Evolutionary conservation across 2,329 filamentous ascomycete species (phyloP), one percentile per base, ranked within the genome.

Genomic region (Fusarium brachygibbosum): DNA sequence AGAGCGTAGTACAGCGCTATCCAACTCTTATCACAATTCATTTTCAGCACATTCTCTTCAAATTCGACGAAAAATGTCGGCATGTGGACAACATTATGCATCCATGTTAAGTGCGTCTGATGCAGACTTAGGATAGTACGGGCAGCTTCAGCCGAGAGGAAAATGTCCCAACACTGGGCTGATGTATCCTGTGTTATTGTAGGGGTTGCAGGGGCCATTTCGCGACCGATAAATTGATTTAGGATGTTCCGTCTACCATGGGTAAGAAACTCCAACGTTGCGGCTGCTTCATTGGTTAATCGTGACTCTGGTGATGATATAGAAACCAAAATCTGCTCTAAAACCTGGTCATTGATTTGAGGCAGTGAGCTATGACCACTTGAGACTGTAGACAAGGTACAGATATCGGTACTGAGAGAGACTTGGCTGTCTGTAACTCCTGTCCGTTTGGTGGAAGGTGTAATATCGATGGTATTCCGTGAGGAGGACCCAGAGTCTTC

Each of bases 1-100:
- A 59, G 5, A 10, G 51, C 51, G 25, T 59, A 59, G 17, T 59
- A 57, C 0, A 59, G 51, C 1, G 56, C 56, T 7, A 57, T 31
- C 56, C 56, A 59, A 13, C 11, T 59, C 3, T 34, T 28, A 1
- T 57, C 51, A 3, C 56, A 59, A 4, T 34, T 32, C 7, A 12
- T 2, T 1, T 8, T 31, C 14, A 10, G 17, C 7, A 57, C 1
- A 16, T 57, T 59, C 1, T 57, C 25, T 5, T 59, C 40, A 11
- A 59, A 59, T 3, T 59, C 56, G 0, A 10, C 13, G 0, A 56
- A 2, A 21, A 59, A 59, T 0, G 51, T 46, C 2, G 56, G 32
- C 51, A 59, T 57, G 5, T 46, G 51, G 1, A 57, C 21, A 0
- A 28, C 34, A 8, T 57, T 57, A 13, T 59, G 56, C 56, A 59